phyloP scores from a whole-genome alignment of 1,284 basidiomycete genomes.

The Cryptococcus sp. region DNA sequence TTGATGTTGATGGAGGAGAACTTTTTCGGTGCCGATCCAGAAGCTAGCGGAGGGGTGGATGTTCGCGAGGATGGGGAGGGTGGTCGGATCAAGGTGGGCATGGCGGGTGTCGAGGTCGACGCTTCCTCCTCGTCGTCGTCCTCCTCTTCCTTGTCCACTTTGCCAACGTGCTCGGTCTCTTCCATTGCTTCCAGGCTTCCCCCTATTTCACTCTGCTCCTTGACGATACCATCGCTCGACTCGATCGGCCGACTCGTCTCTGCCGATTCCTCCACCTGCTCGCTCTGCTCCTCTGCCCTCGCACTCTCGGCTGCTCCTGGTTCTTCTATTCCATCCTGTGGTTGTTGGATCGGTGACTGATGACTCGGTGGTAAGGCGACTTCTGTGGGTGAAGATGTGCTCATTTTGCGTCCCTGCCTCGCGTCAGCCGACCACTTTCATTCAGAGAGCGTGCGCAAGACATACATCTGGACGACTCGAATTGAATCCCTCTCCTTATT shows the following conservation, averaged over 20 bases:
- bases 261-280: too few relatives aligned
- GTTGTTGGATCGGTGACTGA: constrained; percentile 2
- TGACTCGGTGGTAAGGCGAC: constrained; percentile 2
- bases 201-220: too few relatives aligned
- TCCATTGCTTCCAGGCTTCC: too few relatives aligned
- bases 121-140: background rate
- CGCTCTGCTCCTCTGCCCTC: background rate
- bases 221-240: too few relatives aligned
- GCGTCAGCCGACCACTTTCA: background rate
- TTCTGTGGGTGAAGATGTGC: constrained; percentile 12
- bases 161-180: background rate
- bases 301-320: background rate
- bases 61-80: constrained; percentile 37
- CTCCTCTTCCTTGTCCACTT: background rate
- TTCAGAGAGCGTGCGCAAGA: background rate
- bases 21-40: constrained; percentile 51
- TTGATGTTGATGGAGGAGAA: constrained; percentile 84
- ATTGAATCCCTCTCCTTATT: background rate
- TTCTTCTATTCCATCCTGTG: constrained; percentile 1
- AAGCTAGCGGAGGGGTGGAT: constrained; percentile 35
- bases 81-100: constrained; percentile 15
- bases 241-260: too few relatives aligned
- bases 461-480: background rate
- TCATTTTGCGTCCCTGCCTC: constrained; percentile 23
- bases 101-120: background rate